A percentile compares a stretch with the other conserved stretches of the same genome.
These are phyloP conservation scores for Kluyveromyces dobzhanskii DNA, from an alignment of 805 yeast genomes.

Conservation along the genomic window DNA sequence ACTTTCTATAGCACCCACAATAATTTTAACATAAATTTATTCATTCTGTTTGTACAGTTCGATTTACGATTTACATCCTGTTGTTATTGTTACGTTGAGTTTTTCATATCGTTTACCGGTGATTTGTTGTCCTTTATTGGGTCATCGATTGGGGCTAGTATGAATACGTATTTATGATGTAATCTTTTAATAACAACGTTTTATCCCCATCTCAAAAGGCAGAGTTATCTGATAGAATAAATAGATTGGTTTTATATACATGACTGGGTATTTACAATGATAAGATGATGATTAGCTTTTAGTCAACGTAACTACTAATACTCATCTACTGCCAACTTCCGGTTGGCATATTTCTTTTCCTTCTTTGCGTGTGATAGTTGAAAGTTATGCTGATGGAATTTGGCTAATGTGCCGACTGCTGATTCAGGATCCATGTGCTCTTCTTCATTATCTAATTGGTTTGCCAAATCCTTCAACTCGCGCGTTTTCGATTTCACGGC, in stretches of 20 bases:
- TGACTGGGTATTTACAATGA: too few relatives aligned
- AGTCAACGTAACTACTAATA: neutral
- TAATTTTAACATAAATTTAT: neutral
- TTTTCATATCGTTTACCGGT: too few relatives aligned
- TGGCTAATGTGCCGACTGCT: slow-evolving; percentile 12
- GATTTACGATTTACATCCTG: neutral
- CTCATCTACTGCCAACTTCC: slow-evolving; percentile 3
- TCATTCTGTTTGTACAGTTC: neutral
- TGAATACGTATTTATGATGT: too few relatives aligned
- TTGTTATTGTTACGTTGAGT: too few relatives aligned
- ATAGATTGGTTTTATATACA: too few relatives aligned
- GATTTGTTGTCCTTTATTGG: too few relatives aligned
- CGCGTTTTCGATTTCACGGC: slow-evolving; percentile 14
- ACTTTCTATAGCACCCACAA: slow-evolving; percentile 2
- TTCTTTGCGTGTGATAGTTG: slow-evolving; percentile 7
- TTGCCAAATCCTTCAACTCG: slow-evolving; percentile 13
- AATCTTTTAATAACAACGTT: too few relatives aligned
- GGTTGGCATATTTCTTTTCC: slow-evolving; percentile 9
- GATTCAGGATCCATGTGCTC: slow-evolving; percentile 5
- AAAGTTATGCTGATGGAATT: slow-evolving; percentile 14
- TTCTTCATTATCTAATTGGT: slow-evolving; percentile 9
- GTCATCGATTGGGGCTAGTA: too few relatives aligned
- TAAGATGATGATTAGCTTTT: too few relatives aligned
- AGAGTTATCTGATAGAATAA: too few relatives aligned
- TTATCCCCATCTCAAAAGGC: too few relatives aligned